Conservation (phyloP, 352 stramenopile species). For the Phytophthora vignae region DNA sequence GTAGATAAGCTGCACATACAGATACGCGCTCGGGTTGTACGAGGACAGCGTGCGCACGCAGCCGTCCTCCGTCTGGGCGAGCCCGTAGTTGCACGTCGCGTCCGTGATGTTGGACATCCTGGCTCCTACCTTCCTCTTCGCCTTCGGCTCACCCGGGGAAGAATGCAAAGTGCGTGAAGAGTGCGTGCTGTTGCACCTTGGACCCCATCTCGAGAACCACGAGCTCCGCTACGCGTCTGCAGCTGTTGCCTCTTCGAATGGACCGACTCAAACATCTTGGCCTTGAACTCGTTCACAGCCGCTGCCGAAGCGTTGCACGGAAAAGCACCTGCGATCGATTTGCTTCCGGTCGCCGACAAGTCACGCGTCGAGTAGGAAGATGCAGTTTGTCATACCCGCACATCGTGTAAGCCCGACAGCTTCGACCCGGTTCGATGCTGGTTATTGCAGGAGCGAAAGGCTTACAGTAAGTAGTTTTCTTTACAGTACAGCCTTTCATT, state of each 20-base stretch:
- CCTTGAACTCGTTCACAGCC: conserved; percentile 28
- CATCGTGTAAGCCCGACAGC: background rate
- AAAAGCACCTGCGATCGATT: conserved; percentile 23
- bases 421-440: background rate
- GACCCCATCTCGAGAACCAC: conserved; percentile 31
- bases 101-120: conserved; percentile 41
- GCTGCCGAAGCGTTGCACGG: conserved; percentile 23
- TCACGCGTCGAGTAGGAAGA: background rate
- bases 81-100: conserved; percentile 39
- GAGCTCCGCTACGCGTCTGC: conserved; percentile 28
- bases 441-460: too few relatives aligned
- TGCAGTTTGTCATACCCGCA: background rate
- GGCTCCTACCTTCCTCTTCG: conserved; percentile 4
- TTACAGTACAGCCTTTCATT: too few relatives aligned
- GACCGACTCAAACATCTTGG: conserved; percentile 36
- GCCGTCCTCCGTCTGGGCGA: conserved; percentile 35
- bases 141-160: conserved; percentile 12
- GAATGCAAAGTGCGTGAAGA: conserved; percentile 32
- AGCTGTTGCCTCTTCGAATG: conserved; percentile 25
- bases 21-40: conserved; percentile 38
- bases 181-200: background rate
- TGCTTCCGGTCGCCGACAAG: conserved; percentile 3
- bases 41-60: conserved; percentile 40
- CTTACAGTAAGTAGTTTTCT: too few relatives aligned
- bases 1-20: conserved; percentile 46